Conservation (phyloP, 2,329 filamentous ascomycete species). For the Davidsoniella australis region DNA sequence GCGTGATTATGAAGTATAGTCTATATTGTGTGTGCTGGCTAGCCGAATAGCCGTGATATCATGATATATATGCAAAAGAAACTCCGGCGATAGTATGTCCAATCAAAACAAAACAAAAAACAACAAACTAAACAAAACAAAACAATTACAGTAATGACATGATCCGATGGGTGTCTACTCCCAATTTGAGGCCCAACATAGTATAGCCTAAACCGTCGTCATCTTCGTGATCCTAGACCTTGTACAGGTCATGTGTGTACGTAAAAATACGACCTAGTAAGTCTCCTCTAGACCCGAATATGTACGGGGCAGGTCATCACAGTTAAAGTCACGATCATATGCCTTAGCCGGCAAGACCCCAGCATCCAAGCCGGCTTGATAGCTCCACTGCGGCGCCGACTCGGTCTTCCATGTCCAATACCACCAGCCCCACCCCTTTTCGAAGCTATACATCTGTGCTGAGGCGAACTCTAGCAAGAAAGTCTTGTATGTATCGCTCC, state of each 20-base stretch:
- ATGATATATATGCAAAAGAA: too few species aligned
- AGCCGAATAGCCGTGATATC: too few species aligned
- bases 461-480: constrained; percentile 84
- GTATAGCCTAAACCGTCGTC: too few species aligned
- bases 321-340: constrained; percentile 54
- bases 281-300: constrained; percentile 35
- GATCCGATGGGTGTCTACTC: not conserved
- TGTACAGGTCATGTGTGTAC: not conserved
- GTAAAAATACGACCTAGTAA: constrained; percentile 1
- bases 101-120: too few species aligned
- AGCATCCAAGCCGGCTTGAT: constrained; percentile 58
- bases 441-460: constrained; percentile 90
- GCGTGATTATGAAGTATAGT: too few species aligned
- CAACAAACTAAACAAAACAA: too few species aligned
- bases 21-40: too few species aligned
- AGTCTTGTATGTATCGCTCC: constrained; percentile 59
- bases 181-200: too few species aligned
- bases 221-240: too few species aligned
- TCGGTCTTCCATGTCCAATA: constrained; percentile 99
- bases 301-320: constrained; percentile 37
- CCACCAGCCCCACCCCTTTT: constrained; percentile 92
- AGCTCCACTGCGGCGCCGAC: constrained; percentile 76
- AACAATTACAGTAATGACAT: not conserved
- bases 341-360: constrained; percentile 67
- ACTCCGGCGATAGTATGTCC: too few species aligned